These are phyloP conservation scores for Trichoderma sp. DNA, from an alignment of 2,329 filamentous ascomycete species.

Conservation along the genomic window DNA sequence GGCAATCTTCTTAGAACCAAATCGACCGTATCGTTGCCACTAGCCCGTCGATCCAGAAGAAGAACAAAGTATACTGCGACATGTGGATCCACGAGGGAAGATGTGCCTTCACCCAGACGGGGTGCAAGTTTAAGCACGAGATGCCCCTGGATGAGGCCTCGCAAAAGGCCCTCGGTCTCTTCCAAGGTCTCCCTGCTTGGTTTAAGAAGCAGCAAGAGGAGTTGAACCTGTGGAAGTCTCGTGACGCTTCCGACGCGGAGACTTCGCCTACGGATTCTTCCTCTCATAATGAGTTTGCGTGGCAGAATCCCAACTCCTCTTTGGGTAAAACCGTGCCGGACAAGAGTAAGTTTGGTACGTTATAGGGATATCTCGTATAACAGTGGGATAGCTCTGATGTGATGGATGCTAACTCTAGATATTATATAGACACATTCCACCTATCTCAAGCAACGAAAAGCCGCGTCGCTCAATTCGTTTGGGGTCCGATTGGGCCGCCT, in stretches of 20 bases:
- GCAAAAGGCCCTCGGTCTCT: slow-evolving; percentile 68
- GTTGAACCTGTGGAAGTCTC: slow-evolving; percentile 28
- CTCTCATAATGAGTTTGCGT: background rate
- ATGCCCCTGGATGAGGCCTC: slow-evolving; percentile 72
- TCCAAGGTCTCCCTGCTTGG: slow-evolving; percentile 61
- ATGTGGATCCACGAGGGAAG: slow-evolving; percentile 86
- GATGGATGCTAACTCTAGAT: background rate
- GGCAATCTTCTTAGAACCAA: slow-evolving; percentile 28
- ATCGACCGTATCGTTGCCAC: slow-evolving; percentile 36
- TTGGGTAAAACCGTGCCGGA: background rate
- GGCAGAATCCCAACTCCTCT: background rate
- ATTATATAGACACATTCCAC: slow-evolving; percentile 9
- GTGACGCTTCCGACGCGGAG: background rate
- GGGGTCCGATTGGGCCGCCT: slow-evolving; percentile 33
- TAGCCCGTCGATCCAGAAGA: slow-evolving; percentile 38
- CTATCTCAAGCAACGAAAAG: background rate
- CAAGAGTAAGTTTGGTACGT: background rate
- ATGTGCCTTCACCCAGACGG: slow-evolving; percentile 81
- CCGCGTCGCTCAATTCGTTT: slow-evolving; percentile 26
- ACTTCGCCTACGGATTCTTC: background rate
- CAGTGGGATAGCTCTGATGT: background rate
- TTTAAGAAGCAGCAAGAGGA: slow-evolving; percentile 56
- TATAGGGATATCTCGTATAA: background rate
- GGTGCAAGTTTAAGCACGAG: slow-evolving; percentile 86
- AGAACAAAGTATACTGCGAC: slow-evolving; percentile 75